These are phyloP conservation scores for Auriscalpium orientale DNA, from an alignment of 768 basidiomycete species.

Conservation along the genomic window DNA sequence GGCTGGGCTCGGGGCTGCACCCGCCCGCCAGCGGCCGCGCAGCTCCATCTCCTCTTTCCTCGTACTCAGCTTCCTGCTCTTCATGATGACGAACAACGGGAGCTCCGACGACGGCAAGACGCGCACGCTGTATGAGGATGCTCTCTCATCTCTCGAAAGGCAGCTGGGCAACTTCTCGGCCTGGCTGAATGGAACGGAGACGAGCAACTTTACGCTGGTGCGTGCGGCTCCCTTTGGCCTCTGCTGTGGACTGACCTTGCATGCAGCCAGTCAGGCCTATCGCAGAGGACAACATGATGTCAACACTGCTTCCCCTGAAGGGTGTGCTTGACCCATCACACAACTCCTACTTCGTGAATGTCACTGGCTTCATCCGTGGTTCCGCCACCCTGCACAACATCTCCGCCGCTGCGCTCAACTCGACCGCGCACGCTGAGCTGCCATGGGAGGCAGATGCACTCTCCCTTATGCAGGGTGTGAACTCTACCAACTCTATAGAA, in stretches of 20 bases:
- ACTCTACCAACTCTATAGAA: constrained; percentile 40
- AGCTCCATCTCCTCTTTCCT: constrained; percentile 67
- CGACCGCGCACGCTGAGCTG: constrained; percentile 38
- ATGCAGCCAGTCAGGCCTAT: constrained; percentile 41
- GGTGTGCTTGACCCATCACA: constrained; percentile 34
- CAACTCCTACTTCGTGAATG: constrained; percentile 64
- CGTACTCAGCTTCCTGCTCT: constrained; percentile 66
- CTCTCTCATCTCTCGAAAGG: constrained; percentile 47
- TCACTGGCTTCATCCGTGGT: constrained; percentile 74
- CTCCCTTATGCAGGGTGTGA: constrained; percentile 41
- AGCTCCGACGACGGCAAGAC: constrained; percentile 54
- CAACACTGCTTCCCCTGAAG: constrained; percentile 39
- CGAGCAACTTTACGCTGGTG: constrained; percentile 58
- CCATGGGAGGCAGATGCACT: constrained; percentile 33
- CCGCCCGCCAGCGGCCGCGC: constrained; percentile 30
- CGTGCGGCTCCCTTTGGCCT: constrained; percentile 14
- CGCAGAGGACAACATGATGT: constrained; percentile 38
- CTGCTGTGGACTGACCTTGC: constrained; percentile 3
- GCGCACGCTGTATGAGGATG: constrained; percentile 58
- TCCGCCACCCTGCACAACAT: constrained; percentile 57
- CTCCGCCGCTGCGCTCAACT: constrained; percentile 32
- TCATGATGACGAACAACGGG: constrained; percentile 71
- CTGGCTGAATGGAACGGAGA: constrained; percentile 61
- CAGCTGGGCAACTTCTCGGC: constrained; percentile 68
- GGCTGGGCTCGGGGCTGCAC: background rate